phyloP scores from a whole-genome alignment of 2,329 filamentous ascomycete genomes.

The Paramyrothecium roridum region DNA sequence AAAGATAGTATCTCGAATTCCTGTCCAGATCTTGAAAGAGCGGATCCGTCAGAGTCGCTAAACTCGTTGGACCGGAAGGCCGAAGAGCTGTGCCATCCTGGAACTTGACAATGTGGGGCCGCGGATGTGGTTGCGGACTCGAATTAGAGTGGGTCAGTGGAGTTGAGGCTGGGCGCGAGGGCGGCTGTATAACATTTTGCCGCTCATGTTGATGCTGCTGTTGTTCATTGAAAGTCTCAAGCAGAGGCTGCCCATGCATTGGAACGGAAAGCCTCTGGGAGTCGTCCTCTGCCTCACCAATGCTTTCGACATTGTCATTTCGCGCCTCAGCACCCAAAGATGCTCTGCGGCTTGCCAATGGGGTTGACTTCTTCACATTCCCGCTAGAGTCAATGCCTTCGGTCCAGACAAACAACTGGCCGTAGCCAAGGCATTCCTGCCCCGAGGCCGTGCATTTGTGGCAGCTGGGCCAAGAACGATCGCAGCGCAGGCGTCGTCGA shows the following conservation, averaged over 20 bases:
- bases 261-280: conserved; percentile 2
- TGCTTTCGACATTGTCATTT: conserved; percentile 12
- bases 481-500: conserved; percentile 57
- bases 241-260: too few relatives aligned
- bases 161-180: background rate
- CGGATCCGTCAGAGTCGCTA: conserved; percentile 46
- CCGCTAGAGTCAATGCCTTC: conserved; percentile 47
- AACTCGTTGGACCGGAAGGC: conserved; percentile 1
- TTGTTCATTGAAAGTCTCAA: conserved; percentile 6
- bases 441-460: conserved; percentile 55
- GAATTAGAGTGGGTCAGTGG: conserved; percentile 7
- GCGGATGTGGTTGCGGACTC: conserved; percentile 14
- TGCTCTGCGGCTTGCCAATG: conserved; percentile 19
- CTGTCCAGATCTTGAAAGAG: conserved; percentile 50
- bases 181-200: conserved; percentile 1
- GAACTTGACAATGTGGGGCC: conserved; percentile 12
- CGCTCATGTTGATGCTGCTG: conserved; percentile 1
- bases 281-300: background rate
- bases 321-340: background rate
- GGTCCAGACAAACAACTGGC: conserved; percentile 58
- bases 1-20: conserved; percentile 43
- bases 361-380: conserved; percentile 29
- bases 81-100: conserved; percentile 1
- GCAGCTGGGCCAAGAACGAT: conserved; percentile 56
- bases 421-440: conserved; percentile 60